Base-by-base conservation (phyloP, 495 filamentous ascomycete genomes). In the Xylaria castorea region DNA sequence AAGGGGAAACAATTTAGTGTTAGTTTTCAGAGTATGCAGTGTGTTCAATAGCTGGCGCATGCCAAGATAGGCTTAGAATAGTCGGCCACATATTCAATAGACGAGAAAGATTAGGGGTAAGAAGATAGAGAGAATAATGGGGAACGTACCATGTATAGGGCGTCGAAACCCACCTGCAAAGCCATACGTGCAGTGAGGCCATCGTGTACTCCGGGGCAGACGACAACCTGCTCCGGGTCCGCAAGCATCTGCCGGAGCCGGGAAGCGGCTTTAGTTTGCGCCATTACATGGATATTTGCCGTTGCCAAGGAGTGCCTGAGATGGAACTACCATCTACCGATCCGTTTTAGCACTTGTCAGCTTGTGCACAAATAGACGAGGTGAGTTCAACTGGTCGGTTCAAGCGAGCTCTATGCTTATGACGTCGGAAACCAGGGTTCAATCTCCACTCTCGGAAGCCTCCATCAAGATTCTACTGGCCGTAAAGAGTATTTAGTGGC, bases 151-250 rank as follows among this genome's bases (percentile, higher is more conserved):
- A 93, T 92, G 79, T 93, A 92, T 53, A 92, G 72, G 34, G 81
- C 85, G 25, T 92, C 87, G 75, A 90, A 91, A 14, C 89, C 91
- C 14, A 88, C 75, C 32, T 84, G 79, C 66, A 92, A 82, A 5
- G 89, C 90, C 76, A 93, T 83, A 3, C 91, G 83, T 5, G 91
- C 90, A 1, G 90, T 89, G 27, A 92, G 85, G 7, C 91, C 91
- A 83, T 93, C 91, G 73, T 92, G 91, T 1, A 93, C 90, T 55
- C 91, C 91, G 1, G 91, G 91, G 63, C 89, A 91, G 3, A 91
- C 85, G 20, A 90, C 82, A 55, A 86, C 77, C 16, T 79, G 74
- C 38, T 78, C 74, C 30, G 78, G 74, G 20, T 81, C 72, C 16
- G 75, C 77, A 22, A 87, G 76, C 66, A 81, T 75, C 32, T 77